These are phyloP conservation scores for Lupinus albus DNA, from an alignment of 306 rosid genomes.

Conservation along the genomic window DNA sequence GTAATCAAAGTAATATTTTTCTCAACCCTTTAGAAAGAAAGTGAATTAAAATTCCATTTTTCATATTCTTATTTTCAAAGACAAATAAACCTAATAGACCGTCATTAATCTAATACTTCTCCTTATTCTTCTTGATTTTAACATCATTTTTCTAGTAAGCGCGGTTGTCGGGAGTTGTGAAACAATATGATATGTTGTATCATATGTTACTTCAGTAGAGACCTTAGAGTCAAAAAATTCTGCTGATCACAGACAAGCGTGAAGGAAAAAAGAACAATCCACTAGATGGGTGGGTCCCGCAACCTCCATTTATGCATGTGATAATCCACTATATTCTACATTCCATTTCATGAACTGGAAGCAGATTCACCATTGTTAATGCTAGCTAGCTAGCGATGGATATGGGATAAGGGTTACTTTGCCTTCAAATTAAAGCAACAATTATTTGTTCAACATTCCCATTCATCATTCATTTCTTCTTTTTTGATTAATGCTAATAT, in stretches of 20 bases:
- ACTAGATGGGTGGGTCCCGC: slow-evolving; percentile 62
- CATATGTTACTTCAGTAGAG: neutral
- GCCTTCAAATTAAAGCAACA: slow-evolving; percentile 29
- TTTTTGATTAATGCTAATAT: neutral
- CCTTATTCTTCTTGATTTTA: too few species aligned
- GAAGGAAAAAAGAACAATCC: slow-evolving; percentile 35
- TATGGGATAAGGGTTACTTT: neutral
- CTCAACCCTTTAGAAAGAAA: too few species aligned
- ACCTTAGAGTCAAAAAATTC: slow-evolving; percentile 31
- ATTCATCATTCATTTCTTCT: neutral
- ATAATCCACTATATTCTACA: slow-evolving; percentile 41
- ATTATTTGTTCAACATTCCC: neutral
- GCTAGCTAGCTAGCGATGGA: slow-evolving; percentile 1
- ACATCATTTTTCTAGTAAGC: too few species aligned
- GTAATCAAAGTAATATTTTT: too few species aligned
- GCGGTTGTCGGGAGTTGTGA: too few species aligned
- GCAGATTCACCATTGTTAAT: neutral
- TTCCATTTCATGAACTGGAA: slow-evolving; percentile 15
- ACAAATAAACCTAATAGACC: too few species aligned
- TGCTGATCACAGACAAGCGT: neutral
- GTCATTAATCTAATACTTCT: too few species aligned
- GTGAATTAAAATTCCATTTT: too few species aligned
- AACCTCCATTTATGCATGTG: slow-evolving; percentile 43
- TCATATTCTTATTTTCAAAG: too few species aligned
- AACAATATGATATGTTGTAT: too few species aligned